A percentile compares a stretch with the other conserved stretches of the same genome.
phyloP scores from a whole-genome alignment of 2,329 filamentous ascomycete species.

The Fusarium beomiforme region DNA sequence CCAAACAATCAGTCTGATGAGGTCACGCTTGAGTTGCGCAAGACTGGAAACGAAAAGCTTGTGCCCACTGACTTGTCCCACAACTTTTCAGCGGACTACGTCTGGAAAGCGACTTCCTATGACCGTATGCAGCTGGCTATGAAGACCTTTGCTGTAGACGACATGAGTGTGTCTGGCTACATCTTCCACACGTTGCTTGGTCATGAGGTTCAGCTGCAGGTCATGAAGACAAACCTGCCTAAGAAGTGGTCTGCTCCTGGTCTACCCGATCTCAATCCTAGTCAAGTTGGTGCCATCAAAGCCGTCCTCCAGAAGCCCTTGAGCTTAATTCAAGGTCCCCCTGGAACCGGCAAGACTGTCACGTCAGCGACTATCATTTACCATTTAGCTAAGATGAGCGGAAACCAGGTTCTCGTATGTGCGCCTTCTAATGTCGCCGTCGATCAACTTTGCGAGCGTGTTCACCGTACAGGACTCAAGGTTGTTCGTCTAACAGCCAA shows the following conservation, averaged over 20 bases:
- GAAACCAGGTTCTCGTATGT: slow-evolving; percentile 93
- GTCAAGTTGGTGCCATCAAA: slow-evolving; percentile 96
- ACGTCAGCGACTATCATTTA: slow-evolving; percentile 99
- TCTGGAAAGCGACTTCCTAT: slow-evolving; percentile 99
- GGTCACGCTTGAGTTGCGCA: slow-evolving; percentile 92
- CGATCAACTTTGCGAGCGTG: slow-evolving; percentile 96
- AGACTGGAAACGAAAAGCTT: slow-evolving; percentile 94
- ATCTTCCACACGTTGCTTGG: slow-evolving; percentile 97
- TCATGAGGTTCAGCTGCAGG: slow-evolving; percentile 91
- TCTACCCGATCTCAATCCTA: slow-evolving; percentile 92
- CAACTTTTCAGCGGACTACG: slow-evolving; percentile 98
- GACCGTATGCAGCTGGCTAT: slow-evolving; percentile 99
- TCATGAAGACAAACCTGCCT: slow-evolving; percentile 94
- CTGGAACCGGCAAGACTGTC: slow-evolving; percentile 97
- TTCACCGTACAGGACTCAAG: slow-evolving; percentile 93
- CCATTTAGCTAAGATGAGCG: slow-evolving; percentile 94
- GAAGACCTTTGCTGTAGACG: slow-evolving; percentile 98
- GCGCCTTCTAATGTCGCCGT: slow-evolving; percentile 98
- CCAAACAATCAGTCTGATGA: slow-evolving; percentile 99
- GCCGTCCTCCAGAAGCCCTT: slow-evolving; percentile 92
- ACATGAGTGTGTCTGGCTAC: slow-evolving; percentile 98
- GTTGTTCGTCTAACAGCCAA: slow-evolving; percentile 98
- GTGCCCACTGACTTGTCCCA: slow-evolving; percentile 96
- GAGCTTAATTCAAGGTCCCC: slow-evolving; percentile 95
- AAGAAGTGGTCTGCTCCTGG: slow-evolving; percentile 97